Percentiles rank a stretch among this genome's conserved stretches.
These are phyloP conservation scores for Fusarium robinianum DNA, from an alignment of 2,329 filamentous ascomycete genomes.

Conservation along the genomic window DNA sequence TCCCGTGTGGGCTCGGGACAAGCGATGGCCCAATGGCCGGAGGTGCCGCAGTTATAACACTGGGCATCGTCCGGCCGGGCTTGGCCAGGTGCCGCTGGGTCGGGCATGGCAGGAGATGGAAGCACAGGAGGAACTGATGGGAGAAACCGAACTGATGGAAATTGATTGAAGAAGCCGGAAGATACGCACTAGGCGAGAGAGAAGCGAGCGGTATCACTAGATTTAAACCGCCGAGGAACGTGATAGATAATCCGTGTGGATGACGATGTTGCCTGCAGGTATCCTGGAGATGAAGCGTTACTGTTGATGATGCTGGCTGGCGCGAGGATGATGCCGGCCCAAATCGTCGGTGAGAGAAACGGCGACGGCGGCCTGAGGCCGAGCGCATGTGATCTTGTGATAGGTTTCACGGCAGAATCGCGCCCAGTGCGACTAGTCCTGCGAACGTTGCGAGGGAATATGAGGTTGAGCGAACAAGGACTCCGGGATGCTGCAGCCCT, in stretches of 20 bases:
- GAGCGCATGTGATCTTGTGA: constrained; percentile 23
- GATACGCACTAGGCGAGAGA: too few relatives aligned
- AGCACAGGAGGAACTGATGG: not conserved
- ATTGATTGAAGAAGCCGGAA: too few relatives aligned
- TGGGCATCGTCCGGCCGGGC: constrained; percentile 44
- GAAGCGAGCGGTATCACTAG: too few relatives aligned
- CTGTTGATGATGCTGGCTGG: constrained; percentile 4
- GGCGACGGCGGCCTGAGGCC: constrained; percentile 22
- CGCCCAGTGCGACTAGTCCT: constrained; percentile 10
- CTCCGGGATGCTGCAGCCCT: constrained; percentile 26
- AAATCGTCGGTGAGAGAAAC: constrained; percentile 9
- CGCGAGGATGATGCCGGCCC: constrained; percentile 4
- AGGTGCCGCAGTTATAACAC: constrained; percentile 60
- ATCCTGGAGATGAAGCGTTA: too few relatives aligned
- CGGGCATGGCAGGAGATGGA: constrained; percentile 38
- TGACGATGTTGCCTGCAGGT: too few relatives aligned
- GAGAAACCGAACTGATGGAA: not conserved
- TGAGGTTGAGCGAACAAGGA: too few relatives aligned
- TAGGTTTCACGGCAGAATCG: constrained; percentile 23
- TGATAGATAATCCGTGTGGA: too few relatives aligned
- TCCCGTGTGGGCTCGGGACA: constrained; percentile 56
- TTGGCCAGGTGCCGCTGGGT: constrained; percentile 37
- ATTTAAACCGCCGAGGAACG: too few relatives aligned
- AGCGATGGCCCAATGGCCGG: constrained; percentile 57
- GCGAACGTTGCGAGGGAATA: constrained; percentile 3